Evolutionary conservation across 305 asterid species (phyloP).

Genomic region (Solanum hybrid): DNA sequence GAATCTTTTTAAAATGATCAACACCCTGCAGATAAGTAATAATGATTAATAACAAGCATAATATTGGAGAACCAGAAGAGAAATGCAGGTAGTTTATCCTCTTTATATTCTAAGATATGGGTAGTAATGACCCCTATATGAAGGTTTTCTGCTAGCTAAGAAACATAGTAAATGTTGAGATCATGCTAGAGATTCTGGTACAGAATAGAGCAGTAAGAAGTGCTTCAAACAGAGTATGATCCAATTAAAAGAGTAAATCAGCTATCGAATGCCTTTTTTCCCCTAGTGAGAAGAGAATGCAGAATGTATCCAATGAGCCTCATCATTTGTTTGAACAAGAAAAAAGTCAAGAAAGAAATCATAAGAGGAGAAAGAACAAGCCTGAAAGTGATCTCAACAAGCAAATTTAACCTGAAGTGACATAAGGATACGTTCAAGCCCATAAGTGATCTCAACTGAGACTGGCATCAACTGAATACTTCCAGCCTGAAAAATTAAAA

Average conservation of each 20-base stretch:
- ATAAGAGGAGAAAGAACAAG: conserved; percentile 7
- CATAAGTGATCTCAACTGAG: conserved; percentile 94
- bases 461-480: conserved; percentile 81
- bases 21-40: conserved; percentile 62
- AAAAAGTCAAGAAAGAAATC: conserved; percentile 5
- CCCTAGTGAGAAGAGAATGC: not conserved
- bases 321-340: not conserved
- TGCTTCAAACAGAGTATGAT: not conserved
- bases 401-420: conserved; percentile 71
- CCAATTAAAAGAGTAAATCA: not conserved
- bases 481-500: conserved; percentile 58
- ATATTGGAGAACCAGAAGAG: conserved; percentile 13
- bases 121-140: not conserved
- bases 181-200: not conserved
- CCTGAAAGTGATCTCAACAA: not conserved
- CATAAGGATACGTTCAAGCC: conserved; percentile 96
- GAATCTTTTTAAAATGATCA: conserved; percentile 94
- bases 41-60: conserved; percentile 13
- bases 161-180: not conserved
- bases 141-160: not conserved
- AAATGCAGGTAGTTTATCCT: not conserved
- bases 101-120: not conserved
- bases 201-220: not conserved
- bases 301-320: not conserved
- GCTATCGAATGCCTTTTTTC: not conserved